Base-by-base conservation (phyloP, 305 asterid species). In the Caryopteris hybrid region DNA sequence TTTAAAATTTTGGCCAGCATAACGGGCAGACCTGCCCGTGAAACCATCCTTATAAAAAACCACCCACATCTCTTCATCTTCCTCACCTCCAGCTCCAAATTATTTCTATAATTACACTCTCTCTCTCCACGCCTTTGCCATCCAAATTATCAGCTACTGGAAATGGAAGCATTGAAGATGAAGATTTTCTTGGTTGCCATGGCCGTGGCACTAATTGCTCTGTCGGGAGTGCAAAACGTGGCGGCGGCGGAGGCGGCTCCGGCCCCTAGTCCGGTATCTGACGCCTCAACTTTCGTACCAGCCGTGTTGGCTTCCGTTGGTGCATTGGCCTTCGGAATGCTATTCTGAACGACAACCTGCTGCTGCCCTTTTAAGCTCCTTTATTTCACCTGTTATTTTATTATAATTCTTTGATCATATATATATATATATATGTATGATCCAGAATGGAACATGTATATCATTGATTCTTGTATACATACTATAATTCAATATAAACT, bases 101-200 rank as follows among this genome's bases (percentile, higher is more conserved):
- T n/a, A 31, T 31, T 31, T 4, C 27, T 12, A 12, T 33, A n/a
- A 18, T 20, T 45, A 16, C 22, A 5, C 33, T 58, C 64, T 34
- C 64, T 17, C 22, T 25, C 60, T 1, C 54, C 5, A 4, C 13
- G 3, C 20, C 27, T 53, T 45, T 34, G n/a, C 17, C 2, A 2
- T 36, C 34, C 9, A 20, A 12, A 31, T 31, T 11, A 41, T 41
- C 36, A 41, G 3, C 17, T 9, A n/a, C 2, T 12, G 36, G 36
- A 31, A 31, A 73, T 73, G 78, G 78, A 66, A 39, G 78, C 74
- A 17, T 22, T 60, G 74, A 66, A 56, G 65, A 73, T 73, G 64
- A 73, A 66, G 50, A 16, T 50, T 31, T 1, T 61, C 23, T 29
- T 66, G 23, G 64, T 66, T 0, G 73, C 50, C 2, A 21, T 59